phyloP scores from a whole-genome alignment of 805 yeast species.

The Lipomyces yamadae region DNA sequence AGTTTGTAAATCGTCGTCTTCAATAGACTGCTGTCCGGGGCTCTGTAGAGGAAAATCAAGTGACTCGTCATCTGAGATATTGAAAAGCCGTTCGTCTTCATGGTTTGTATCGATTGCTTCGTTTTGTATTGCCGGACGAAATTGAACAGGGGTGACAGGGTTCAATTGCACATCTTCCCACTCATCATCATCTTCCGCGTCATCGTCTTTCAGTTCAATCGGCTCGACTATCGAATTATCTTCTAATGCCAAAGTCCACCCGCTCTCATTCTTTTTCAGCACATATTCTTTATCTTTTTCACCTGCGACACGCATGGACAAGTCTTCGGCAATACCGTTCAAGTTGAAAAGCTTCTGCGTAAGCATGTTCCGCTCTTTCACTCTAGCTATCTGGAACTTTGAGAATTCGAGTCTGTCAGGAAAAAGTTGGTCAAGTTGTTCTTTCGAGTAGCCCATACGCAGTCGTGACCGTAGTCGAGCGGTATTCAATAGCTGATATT shows the following conservation, averaged over 20 bases:
- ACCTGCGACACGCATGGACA: slow-evolving; percentile 72
- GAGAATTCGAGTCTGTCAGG: slow-evolving; percentile 90
- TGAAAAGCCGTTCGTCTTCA: slow-evolving; percentile 23
- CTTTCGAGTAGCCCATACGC: slow-evolving; percentile 92
- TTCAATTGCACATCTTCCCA: slow-evolving; percentile 70
- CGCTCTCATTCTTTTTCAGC: slow-evolving; percentile 67
- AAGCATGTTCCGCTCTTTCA: slow-evolving; percentile 84
- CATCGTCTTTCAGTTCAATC: slow-evolving; percentile 43
- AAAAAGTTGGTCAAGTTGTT: slow-evolving; percentile 80
- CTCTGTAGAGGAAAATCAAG: slow-evolving; percentile 3
- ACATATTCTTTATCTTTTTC: slow-evolving; percentile 78
- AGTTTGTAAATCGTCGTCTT: slow-evolving; percentile 28
- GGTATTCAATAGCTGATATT: slow-evolving; percentile 84
- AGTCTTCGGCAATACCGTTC: slow-evolving; percentile 69
- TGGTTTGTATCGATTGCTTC: not conserved
- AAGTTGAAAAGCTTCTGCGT: slow-evolving; percentile 86
- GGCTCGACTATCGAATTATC: slow-evolving; percentile 32
- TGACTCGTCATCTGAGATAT: slow-evolving; percentile 24
- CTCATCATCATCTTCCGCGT: slow-evolving; percentile 50
- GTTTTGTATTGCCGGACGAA: not conserved
- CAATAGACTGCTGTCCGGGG: slow-evolving; percentile 5
- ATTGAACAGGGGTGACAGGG: not conserved
- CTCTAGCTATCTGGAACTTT: slow-evolving; percentile 89
- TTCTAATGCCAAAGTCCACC: slow-evolving; percentile 36
- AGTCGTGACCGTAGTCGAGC: slow-evolving; percentile 82